Evolutionary conservation across 1,284 basidiomycete genomes (phyloP).

Genomic region (Ceratorhiza oryzae-sativae): DNA sequence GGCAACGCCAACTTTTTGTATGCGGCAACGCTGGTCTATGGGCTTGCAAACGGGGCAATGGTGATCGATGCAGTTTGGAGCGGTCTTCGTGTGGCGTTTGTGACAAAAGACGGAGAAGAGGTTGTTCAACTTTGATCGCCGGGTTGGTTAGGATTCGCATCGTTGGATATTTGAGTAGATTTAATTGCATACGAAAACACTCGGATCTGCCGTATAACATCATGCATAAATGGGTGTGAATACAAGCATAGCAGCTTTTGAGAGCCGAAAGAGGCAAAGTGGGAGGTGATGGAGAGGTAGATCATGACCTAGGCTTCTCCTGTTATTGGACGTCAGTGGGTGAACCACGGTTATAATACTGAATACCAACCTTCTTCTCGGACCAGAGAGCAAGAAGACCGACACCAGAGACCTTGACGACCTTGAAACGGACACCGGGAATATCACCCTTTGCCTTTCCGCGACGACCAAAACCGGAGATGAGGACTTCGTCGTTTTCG

Average conservation of each 20-base stretch:
- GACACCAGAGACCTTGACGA: conserved; percentile 99
- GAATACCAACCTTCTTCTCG: conserved; percentile 87
- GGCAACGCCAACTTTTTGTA: conserved; percentile 99
- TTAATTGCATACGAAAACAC: conserved; percentile 38
- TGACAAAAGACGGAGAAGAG: conserved; percentile 59
- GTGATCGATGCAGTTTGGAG: conserved; percentile 84
- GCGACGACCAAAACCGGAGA: conserved; percentile 99
- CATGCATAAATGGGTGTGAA: conserved; percentile 40
- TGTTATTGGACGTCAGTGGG: conserved; percentile 49
- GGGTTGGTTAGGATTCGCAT: too few relatives aligned
- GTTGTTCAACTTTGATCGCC: conserved; percentile 67
- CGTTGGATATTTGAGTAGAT: conserved; percentile 18
- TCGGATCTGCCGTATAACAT: conserved; percentile 36
- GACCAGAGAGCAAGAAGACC: conserved; percentile 98
- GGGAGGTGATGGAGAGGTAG: conserved; percentile 15
- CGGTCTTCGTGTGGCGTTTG: conserved; percentile 73
- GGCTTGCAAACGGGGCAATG: conserved; percentile 83
- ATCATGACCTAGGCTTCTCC: conserved; percentile 92
- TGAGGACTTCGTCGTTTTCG: conserved; percentile 99
- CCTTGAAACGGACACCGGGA: conserved; percentile 98
- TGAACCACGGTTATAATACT: conserved; percentile 34
- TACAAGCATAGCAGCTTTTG: conserved; percentile 40
- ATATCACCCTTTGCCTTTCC: conserved; percentile 99
- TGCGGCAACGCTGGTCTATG: conserved; percentile 93
- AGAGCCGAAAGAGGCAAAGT: conserved; percentile 15